Base-by-base conservation (phyloP, 768 basidiomycete species). In the Kwoniella dendrophila region DNA sequence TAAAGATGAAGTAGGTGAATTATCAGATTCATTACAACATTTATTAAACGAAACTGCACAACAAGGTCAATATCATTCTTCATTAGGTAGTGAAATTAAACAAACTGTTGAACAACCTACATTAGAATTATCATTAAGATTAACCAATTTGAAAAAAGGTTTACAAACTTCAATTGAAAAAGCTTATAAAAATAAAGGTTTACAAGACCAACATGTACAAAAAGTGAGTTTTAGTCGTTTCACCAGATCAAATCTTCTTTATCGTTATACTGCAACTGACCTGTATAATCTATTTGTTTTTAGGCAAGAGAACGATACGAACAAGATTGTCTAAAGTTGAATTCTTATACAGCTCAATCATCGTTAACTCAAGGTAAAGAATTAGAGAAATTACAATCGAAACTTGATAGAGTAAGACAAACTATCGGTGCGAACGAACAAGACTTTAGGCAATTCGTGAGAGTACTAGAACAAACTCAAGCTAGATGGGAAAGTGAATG, bases 361-460 rank as follows among this genome's bases (percentile, higher is more conserved):
- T 87, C 90, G 1, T 85, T 98, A 7, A 86, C 90, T 26, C 96
- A 97, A 77, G 96, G 96, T 30, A 88, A 87, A 73, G 95, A 98
- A 59, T 83, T 94, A 30, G 96, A 99, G 70, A 92, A 90, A 81
- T 86, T 96, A 38, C 85, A 87, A 30, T 72, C 86, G 57, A 96
- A 92, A 80, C 83, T 97, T 22, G 92, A 95, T 71, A 85, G 89
- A 30, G 90, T 90, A 0, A 87, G 91, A 66, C 88, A 90, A 80
- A 92, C 92, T 0, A 92, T 98, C 1, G 88, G 88, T 60, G 84
- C 85, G 7, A 96, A 96, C 76, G 93, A 98, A 79, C 85, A 88
- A 36, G 96, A 99, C 63, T 97, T 92, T 73, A 84, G 85, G n/a
- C 90, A 89, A 74, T 93, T 92, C 75, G 86, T 90, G 2, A 85